A percentile compares a stretch with the other conserved stretches of the same genome.
phyloP scores from a whole-genome alignment of 805 yeast genomes.

The Lipomyces yamanashiensis region DNA sequence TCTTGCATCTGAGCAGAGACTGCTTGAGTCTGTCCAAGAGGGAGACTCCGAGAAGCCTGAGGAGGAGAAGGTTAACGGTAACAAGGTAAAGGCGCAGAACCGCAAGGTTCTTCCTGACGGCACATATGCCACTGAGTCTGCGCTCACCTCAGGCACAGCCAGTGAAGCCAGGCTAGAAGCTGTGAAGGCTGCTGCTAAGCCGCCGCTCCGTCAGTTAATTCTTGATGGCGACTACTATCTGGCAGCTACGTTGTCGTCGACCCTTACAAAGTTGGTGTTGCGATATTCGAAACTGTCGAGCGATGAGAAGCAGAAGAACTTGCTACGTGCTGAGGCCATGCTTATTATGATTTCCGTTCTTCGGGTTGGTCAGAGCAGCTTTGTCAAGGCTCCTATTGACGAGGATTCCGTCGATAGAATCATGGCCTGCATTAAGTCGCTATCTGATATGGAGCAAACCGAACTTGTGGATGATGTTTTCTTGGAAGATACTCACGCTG shows the following conservation, averaged over 20 bases:
- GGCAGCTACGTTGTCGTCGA: conserved; percentile 83
- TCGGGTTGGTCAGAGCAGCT: conserved; percentile 78
- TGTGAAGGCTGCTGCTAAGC: conserved; percentile 50
- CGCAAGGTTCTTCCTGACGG: conserved; percentile 98
- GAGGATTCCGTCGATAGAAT: conserved; percentile 98
- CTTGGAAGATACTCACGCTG: conserved; percentile 84
- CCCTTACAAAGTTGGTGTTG: conserved; percentile 84
- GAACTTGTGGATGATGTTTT: conserved; percentile 65
- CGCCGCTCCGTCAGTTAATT: conserved; percentile 80
- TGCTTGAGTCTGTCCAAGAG: conserved; percentile 47
- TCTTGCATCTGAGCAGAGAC: conserved; percentile 68
- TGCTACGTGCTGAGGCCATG: conserved; percentile 92
- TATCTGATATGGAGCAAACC: conserved; percentile 62
- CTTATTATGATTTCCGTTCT: conserved; percentile 88
- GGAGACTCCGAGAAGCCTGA: conserved; percentile 44
- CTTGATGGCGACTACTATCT: conserved; percentile 89
- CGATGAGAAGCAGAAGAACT: conserved; percentile 64
- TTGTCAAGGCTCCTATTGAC: conserved; percentile 77
- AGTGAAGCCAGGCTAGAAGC: conserved; percentile 48
- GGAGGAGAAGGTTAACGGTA: conserved; percentile 44
- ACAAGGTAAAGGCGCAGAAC: conserved; percentile 49
- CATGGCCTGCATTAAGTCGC: conserved; percentile 78
- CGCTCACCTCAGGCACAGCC: conserved; percentile 53
- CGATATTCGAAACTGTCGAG: conserved; percentile 66
- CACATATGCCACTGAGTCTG: conserved; percentile 94